Evolutionary conservation across 441 rosid genomes (phyloP).

Genomic region (Gossypium lobatum): DNA sequence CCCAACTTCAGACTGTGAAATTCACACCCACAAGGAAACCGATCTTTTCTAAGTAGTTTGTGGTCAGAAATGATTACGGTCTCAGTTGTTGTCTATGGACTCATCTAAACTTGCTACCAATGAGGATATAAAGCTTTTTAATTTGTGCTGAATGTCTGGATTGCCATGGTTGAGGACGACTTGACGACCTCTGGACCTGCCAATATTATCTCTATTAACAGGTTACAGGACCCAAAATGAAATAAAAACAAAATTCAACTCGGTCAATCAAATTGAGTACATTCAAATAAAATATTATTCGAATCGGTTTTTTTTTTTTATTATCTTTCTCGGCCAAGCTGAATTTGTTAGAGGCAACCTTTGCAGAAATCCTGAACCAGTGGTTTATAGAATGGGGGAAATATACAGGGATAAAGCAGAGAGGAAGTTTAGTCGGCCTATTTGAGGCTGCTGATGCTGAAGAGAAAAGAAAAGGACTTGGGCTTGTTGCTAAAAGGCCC

Average conservation of each 20-base stretch:
- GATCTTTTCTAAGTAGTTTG: slow-evolving; percentile 44
- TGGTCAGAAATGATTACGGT: slow-evolving; percentile 5
- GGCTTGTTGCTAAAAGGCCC: not conserved
- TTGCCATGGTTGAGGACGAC: not conserved
- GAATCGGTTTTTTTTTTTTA: too few relatives aligned
- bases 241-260: not conserved
- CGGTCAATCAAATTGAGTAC: too few relatives aligned
- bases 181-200: not conserved
- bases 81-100: not conserved
- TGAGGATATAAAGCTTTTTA: not conserved
- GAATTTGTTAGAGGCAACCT: too few relatives aligned
- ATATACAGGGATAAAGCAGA: too few relatives aligned
- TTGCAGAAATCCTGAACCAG: not conserved
- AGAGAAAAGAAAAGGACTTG: not conserved
- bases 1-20: slow-evolving; percentile 70
- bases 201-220: not conserved
- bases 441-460: too few relatives aligned
- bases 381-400: not conserved
- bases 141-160: slow-evolving; percentile 1
- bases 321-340: too few relatives aligned
- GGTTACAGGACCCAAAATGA: not conserved
- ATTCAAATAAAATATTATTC: too few relatives aligned
- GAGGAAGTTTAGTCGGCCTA: too few relatives aligned
- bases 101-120: not conserved
- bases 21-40: slow-evolving; percentile 72